These are phyloP conservation scores for Ophiostoma himal-ulmi DNA, from an alignment of 2,329 filamentous ascomycete species.

Conservation along the genomic window DNA sequence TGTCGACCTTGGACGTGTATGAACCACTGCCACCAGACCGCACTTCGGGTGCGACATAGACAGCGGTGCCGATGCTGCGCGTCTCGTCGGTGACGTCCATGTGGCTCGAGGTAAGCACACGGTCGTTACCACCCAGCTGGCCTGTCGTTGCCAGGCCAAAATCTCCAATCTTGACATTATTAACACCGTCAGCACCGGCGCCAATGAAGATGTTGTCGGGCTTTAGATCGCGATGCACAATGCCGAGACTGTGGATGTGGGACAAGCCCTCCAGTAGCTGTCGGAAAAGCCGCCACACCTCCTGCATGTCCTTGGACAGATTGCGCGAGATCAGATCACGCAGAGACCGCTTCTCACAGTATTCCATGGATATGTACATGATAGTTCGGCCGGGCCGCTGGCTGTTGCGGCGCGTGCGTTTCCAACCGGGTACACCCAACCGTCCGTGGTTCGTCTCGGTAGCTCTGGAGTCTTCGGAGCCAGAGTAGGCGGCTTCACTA, in stretches of 20 bases:
- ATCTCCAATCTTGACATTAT: constrained; percentile 92
- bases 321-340: constrained; percentile 77
- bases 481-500: constrained; percentile 18
- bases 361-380: constrained; percentile 98
- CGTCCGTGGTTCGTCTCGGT: constrained; percentile 24
- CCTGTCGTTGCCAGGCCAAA: constrained; percentile 91
- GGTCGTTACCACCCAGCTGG: constrained; percentile 41
- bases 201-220: constrained; percentile 94
- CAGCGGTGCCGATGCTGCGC: constrained; percentile 66
- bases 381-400: constrained; percentile 60
- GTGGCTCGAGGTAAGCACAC: constrained; percentile 29
- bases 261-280: constrained; percentile 85
- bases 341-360: constrained; percentile 90
- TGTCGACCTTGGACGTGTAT: constrained; percentile 93
- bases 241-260: constrained; percentile 83
- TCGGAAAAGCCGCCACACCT: constrained; percentile 84
- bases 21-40: constrained; percentile 66
- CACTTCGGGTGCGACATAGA: constrained; percentile 91
- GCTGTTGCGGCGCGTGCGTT: constrained; percentile 31
- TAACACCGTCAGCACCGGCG: constrained; percentile 61
- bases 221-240: constrained; percentile 94
- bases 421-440: constrained; percentile 14
- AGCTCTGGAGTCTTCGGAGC: constrained; percentile 24
- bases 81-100: constrained; percentile 60
- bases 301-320: constrained; percentile 65